These are phyloP conservation scores for Mucor racemosus DNA, from an alignment of 371 early-diverging fungal species.

Conservation along the genomic window DNA sequence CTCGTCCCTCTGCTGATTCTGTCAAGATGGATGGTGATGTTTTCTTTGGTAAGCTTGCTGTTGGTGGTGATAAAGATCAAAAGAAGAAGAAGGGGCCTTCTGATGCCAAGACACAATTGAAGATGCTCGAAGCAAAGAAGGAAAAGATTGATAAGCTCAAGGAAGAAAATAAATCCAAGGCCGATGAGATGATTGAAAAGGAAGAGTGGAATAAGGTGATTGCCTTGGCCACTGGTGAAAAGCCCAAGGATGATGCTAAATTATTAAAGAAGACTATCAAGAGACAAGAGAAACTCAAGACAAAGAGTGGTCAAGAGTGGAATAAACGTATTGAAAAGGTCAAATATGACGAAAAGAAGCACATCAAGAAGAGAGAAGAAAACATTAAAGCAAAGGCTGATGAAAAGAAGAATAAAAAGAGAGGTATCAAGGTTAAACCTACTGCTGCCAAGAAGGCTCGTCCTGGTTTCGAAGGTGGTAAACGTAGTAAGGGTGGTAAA, in stretches of 20 bases:
- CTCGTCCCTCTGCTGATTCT: slow-evolving; percentile 51
- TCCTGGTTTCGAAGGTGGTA: slow-evolving; percentile 55
- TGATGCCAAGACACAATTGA: slow-evolving; percentile 76
- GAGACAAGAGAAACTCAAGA: slow-evolving; percentile 82
- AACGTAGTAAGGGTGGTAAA: slow-evolving; percentile 45
- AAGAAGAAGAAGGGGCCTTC: slow-evolving; percentile 76
- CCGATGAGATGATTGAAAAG: slow-evolving; percentile 72
- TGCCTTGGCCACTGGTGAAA: slow-evolving; percentile 84
- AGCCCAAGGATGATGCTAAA: slow-evolving; percentile 88
- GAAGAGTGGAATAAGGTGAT: slow-evolving; percentile 83
- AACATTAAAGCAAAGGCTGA: slow-evolving; percentile 76
- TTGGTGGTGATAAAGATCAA: slow-evolving; percentile 50
- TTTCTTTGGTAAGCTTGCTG: slow-evolving; percentile 74
- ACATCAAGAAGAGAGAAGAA: slow-evolving; percentile 75
- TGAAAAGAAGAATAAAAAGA: slow-evolving; percentile 72
- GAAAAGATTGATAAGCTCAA: slow-evolving; percentile 78
- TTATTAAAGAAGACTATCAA: slow-evolving; percentile 91
- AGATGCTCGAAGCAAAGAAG: slow-evolving; percentile 77
- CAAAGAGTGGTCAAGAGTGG: slow-evolving; percentile 85
- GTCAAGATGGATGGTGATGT: slow-evolving; percentile 66
- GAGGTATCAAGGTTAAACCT: slow-evolving; percentile 60
- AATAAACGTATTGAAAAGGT: slow-evolving; percentile 74
- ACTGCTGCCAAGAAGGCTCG: slow-evolving; percentile 48
- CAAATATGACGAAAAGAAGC: slow-evolving; percentile 65
- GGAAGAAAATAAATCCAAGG: slow-evolving; percentile 71